A percentile compares a stretch with the other conserved stretches of the same genome.
phyloP scores from a whole-genome alignment of 2,329 filamentous ascomycete species.

The Tolypocladium album region DNA sequence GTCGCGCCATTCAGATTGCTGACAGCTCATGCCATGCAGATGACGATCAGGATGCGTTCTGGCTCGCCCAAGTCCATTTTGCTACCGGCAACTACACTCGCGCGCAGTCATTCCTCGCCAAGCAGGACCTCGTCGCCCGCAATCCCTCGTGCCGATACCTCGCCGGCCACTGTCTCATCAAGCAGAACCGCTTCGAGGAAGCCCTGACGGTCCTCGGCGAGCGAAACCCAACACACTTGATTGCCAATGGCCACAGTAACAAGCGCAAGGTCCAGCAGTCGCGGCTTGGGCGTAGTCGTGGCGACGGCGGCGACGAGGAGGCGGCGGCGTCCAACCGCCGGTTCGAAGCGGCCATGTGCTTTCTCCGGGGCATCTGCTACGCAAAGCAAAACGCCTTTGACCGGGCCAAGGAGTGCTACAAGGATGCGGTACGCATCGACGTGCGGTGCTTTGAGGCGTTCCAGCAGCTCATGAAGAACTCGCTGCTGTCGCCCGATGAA shows the following conservation, averaged over 20 bases:
- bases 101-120: conserved; percentile 74
- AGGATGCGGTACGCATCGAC: conserved; percentile 91
- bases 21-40: conserved; percentile 40
- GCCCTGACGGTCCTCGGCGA: conserved; percentile 81
- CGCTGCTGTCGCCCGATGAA: conserved; percentile 78
- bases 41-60: conserved; percentile 89
- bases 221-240: conserved; percentile 84
- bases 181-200: conserved; percentile 82
- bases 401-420: conserved; percentile 95
- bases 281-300: conserved; percentile 20
- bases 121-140: conserved; percentile 69
- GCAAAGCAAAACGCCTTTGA: conserved; percentile 97
- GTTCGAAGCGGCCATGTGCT: conserved; percentile 96
- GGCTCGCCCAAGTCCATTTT: conserved; percentile 97
- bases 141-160: conserved; percentile 88
- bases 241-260: conserved; percentile 41
- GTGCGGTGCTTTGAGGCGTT: conserved; percentile 98
- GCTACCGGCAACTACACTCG: conserved; percentile 89
- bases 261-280: conserved; percentile 26
- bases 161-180: conserved; percentile 87
- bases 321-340: conserved; percentile 60
- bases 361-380: conserved; percentile 84
- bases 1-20: background rate
- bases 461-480: conserved; percentile 95
- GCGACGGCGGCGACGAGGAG: conserved; percentile 42